Evolutionary conservation across 805 yeast genomes (phyloP), one percentile per base, ranked within the genome.

Genomic region (Ogataea trehalophila): DNA sequence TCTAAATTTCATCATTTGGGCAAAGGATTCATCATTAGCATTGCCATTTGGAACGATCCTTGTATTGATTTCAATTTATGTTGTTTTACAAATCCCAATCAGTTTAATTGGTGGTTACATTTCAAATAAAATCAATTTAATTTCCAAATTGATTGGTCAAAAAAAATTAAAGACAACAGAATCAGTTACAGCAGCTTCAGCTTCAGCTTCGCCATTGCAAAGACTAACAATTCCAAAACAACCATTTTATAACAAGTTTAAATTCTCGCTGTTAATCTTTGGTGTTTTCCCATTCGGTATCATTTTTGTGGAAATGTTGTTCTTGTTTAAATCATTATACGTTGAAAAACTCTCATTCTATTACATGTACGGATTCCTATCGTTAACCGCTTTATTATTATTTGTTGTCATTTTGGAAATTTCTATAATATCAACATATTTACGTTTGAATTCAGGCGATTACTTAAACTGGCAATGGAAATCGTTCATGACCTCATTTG

Each of bases 401-500:
- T 66, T 80, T 39, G 70, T 85, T 34, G 81, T 86, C 14, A 80
- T 87, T 18, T 69, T 80, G 37, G 95, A 88, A 63, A 78, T 85
- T 45, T 79, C 91, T 8, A 74, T 88, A 22, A 79, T 88, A 39
- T 80, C 85, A 6, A 74, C 84, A 9, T 88, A 84, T 59, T 60
- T 85, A 39, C 74, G 84, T 39, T 71, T 88, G 57, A 72, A 61
- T 44, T 49, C 58, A 18, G 64, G 65, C n/a, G 66, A 78, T 59
- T 80, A 79, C 44, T 77, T 78, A 43, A 69, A 74, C 54, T 90
- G 96, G 96, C 87, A 87, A 61, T 88, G 96, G 96, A 74, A 83
- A 54, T 72, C 89, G 13, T 88, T 87, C 64, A 63, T 79, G 45
- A 79, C 82, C 29, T 87, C 95, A 5, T 71, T 80, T 1, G 70